These are phyloP conservation scores for Geotrichum restrictum DNA, from an alignment of 1,139 yeast species.

Conservation along the genomic window DNA sequence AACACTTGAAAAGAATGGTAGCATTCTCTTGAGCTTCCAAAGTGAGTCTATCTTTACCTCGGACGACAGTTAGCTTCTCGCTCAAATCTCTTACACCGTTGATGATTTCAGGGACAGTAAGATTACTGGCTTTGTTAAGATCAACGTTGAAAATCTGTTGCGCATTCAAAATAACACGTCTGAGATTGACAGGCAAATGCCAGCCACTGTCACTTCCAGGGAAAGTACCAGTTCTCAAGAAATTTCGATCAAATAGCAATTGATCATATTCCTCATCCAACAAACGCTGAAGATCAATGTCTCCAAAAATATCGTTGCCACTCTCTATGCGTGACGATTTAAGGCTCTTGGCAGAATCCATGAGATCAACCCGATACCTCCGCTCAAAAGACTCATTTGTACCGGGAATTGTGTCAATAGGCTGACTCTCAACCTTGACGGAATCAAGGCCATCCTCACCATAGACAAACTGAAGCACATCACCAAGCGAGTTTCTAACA, in stretches of 20 bases:
- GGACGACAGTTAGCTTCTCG: slow-evolving; percentile 64
- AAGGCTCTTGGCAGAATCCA: slow-evolving; percentile 60
- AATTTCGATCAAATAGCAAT: slow-evolving; percentile 68
- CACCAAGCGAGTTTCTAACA: slow-evolving; percentile 95
- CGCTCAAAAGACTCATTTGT: slow-evolving; percentile 77
- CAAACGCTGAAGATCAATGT: slow-evolving; percentile 70
- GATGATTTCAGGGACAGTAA: slow-evolving; percentile 78
- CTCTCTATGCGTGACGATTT: slow-evolving; percentile 76
- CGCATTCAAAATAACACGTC: slow-evolving; percentile 95
- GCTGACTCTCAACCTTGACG: slow-evolving; percentile 93
- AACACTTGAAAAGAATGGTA: slow-evolving; percentile 81
- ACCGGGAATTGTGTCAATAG: slow-evolving; percentile 95
- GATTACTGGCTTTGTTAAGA: slow-evolving; percentile 82
- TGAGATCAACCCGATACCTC: slow-evolving; percentile 81
- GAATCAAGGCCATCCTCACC: slow-evolving; percentile 99
- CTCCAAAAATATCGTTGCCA: slow-evolving; percentile 89
- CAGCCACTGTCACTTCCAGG: slow-evolving; percentile 91
- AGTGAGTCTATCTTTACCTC: slow-evolving; percentile 73
- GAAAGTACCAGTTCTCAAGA: slow-evolving; percentile 75
- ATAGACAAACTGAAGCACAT: slow-evolving; percentile 88
- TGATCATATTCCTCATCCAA: slow-evolving; percentile 84
- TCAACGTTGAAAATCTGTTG: slow-evolving; percentile 96
- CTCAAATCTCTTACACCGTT: slow-evolving; percentile 67
- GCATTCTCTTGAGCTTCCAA: slow-evolving; percentile 92
- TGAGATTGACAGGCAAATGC: slow-evolving; percentile 96